Evolutionary conservation across 2,329 filamentous ascomycete genomes (phyloP).

Genomic region (Exophiala mesophila): DNA sequence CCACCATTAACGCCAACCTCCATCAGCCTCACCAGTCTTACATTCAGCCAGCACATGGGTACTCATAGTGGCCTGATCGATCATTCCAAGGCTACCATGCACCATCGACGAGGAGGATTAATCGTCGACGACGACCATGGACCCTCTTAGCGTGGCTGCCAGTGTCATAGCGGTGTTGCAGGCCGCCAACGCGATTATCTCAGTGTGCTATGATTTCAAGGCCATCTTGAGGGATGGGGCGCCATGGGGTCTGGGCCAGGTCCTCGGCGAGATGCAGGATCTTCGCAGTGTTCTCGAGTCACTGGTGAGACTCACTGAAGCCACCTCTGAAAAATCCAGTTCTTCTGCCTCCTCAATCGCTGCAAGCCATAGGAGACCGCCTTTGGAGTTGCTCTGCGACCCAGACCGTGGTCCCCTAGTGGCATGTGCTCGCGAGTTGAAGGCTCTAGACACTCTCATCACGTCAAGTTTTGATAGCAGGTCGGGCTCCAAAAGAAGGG

Average conservation of each 20-base stretch:
- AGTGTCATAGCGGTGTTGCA: slow-evolving; percentile 21
- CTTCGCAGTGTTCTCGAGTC: slow-evolving; percentile 1
- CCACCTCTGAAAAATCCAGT: neutral
- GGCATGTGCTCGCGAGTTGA: neutral
- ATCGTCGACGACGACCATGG: too few species aligned
- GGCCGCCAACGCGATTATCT: slow-evolving; percentile 1
- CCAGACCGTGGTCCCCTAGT: neutral
- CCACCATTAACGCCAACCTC: too few species aligned
- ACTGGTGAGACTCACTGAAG: neutral
- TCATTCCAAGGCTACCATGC: too few species aligned
- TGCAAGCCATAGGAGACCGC: too few species aligned
- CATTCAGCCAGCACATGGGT: too few species aligned
- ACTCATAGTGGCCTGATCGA: too few species aligned
- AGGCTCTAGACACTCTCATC: neutral
- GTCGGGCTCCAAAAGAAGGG: neutral
- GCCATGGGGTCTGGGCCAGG: neutral
- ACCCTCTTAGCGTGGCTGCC: slow-evolving; percentile 20
- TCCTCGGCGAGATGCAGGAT: neutral
- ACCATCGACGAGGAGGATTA: too few species aligned
- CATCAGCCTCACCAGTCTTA: too few species aligned
- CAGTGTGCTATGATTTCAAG: slow-evolving; percentile 2
- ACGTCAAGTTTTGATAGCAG: neutral
- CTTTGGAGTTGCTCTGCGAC: neutral
- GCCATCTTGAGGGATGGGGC: neutral
- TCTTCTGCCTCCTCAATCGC: neutral